Percentiles rank a stretch among this genome's conserved stretches.
These are phyloP conservation scores for Microsporum audouinii DNA, from an alignment of 2,329 filamentous ascomycete species.

Conservation along the genomic window DNA sequence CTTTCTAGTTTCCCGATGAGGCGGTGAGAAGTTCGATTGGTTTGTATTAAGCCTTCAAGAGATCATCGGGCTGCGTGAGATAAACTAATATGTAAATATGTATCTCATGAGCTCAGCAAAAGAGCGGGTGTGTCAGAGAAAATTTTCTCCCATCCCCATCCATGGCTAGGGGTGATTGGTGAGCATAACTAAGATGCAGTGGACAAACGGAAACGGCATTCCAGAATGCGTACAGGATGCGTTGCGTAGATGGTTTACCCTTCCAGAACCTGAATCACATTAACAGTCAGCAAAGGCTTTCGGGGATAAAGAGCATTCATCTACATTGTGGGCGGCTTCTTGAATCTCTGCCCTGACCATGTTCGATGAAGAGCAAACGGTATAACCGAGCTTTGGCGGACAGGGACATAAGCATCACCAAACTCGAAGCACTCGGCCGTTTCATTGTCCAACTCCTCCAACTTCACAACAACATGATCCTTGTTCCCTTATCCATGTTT, in stretches of 20 bases:
- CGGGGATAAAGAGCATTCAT: not conserved
- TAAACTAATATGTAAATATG: not conserved
- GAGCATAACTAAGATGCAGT: not conserved
- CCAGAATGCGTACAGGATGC: not conserved
- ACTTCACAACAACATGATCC: not conserved
- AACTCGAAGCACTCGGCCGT: not conserved
- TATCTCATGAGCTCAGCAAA: not conserved
- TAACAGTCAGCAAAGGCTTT: not conserved
- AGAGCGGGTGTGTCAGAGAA: not conserved
- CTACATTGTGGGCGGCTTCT: not conserved
- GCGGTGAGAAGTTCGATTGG: conserved; percentile 6
- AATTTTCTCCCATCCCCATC: not conserved
- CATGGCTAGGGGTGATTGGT: not conserved
- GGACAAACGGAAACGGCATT: not conserved
- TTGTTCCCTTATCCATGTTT: not conserved
- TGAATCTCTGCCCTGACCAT: not conserved
- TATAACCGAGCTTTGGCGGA: not conserved
- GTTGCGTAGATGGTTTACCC: not conserved
- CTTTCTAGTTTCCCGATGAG: not conserved
- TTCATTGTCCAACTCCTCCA: not conserved
- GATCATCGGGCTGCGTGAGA: not conserved
- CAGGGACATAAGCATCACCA: not conserved
- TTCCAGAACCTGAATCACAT: not conserved
- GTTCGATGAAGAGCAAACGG: not conserved
- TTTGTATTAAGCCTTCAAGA: not conserved